Evolutionary conservation across 371 early-diverging fungal species (phyloP).

Genomic region (Zancudomyces culisetae): DNA sequence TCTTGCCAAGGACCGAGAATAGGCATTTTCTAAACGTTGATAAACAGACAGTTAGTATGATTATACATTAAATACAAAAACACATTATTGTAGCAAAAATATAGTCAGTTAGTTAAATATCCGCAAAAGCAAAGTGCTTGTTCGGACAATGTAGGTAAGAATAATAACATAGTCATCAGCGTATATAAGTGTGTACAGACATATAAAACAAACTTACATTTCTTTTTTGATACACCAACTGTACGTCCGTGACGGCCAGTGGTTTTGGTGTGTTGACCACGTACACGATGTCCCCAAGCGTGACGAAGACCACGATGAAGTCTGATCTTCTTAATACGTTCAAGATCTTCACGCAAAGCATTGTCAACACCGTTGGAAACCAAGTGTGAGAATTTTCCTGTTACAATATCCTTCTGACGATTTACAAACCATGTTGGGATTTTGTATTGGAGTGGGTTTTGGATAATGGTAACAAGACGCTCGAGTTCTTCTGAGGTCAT

Average conservation of each 20-base stretch:
- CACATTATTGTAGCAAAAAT: too few species aligned
- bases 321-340: conserved; percentile 93
- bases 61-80: too few species aligned
- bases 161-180: neutral
- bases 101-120: too few species aligned
- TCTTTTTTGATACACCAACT: conserved; percentile 96
- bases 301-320: conserved; percentile 94
- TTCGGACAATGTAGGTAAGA: neutral
- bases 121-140: too few species aligned
- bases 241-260: conserved; percentile 94
- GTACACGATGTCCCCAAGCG: conserved; percentile 87
- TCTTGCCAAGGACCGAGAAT: too few species aligned
- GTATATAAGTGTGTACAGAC: neutral
- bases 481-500: conserved; percentile 81
- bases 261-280: conserved; percentile 94
- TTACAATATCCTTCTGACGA: conserved; percentile 91
- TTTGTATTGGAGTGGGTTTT: conserved; percentile 85
- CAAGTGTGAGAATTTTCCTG: conserved; percentile 85
- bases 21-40: too few species aligned
- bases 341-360: conserved; percentile 91
- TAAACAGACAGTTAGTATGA: too few species aligned
- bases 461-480: conserved; percentile 71
- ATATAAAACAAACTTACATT: conserved; percentile 6
- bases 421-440: conserved; percentile 98
- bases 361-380: conserved; percentile 89